These are phyloP conservation scores for Crithidia sp. DNA, from an alignment of 208 protist species.

Conservation along the genomic window DNA sequence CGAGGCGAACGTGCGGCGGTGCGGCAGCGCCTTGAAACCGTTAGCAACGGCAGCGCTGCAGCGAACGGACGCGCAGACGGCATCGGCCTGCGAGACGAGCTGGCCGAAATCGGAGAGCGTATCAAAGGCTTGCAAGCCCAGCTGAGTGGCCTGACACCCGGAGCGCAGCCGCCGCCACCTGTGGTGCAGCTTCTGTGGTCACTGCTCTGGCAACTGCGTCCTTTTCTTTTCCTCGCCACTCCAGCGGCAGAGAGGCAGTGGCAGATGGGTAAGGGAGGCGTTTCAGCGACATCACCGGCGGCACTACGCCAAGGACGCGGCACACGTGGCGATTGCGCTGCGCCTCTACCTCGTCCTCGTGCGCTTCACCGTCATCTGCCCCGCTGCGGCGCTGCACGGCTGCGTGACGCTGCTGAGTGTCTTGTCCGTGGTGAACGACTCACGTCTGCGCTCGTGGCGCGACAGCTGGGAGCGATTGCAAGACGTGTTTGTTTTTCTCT, in stretches of 20 bases:
- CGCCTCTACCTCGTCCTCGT: slow-evolving; percentile 65
- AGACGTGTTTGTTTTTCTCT: slow-evolving; percentile 34
- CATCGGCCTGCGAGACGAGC: slow-evolving; percentile 16
- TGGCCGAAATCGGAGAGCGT: slow-evolving; percentile 28
- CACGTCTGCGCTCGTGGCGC: slow-evolving; percentile 7
- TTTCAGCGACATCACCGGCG: slow-evolving; percentile 31
- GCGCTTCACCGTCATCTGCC: slow-evolving; percentile 48
- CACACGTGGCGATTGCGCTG: slow-evolving; percentile 47
- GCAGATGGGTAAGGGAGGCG: slow-evolving; percentile 6
- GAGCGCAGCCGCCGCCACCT: not conserved
- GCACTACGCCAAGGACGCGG: slow-evolving; percentile 37
- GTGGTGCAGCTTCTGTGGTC: slow-evolving; percentile 46
- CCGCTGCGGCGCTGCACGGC: slow-evolving; percentile 51
- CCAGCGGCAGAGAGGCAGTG: slow-evolving; percentile 20
- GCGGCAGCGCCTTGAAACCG: slow-evolving; percentile 23
- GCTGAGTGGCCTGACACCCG: slow-evolving; percentile 16
- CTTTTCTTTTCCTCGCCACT: slow-evolving; percentile 51
- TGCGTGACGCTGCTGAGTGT: slow-evolving; percentile 62
- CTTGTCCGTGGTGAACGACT: slow-evolving; percentile 47
- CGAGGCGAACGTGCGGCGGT: slow-evolving; percentile 1
- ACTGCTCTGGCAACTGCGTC: slow-evolving; percentile 58
- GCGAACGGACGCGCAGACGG: not conserved
- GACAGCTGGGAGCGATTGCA: slow-evolving; percentile 43
- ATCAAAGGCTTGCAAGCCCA: slow-evolving; percentile 30
- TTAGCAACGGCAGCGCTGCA: not conserved